Evolutionary conservation across 2,329 filamentous ascomycete genomes (phyloP), one percentile per base, ranked within the genome.

Genomic region (Curvularia verruculosa): DNA sequence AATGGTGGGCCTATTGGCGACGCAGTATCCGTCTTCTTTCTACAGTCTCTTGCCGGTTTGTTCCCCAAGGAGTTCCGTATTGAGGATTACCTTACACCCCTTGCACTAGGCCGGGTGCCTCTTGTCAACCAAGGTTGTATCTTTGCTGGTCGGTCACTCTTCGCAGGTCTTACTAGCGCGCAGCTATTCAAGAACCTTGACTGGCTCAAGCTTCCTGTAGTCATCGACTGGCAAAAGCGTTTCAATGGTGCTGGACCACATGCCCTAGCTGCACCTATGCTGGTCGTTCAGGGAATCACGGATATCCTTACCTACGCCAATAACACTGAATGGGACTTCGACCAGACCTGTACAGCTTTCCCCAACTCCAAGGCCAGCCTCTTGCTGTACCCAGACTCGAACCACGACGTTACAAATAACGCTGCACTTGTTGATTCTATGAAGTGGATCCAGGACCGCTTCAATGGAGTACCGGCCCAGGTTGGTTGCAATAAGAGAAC

Each of bases 221-320:
- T 66, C 7, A 52, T 67, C 3, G 58, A 64, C 40, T 67, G 64
- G 66, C 63, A 68, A 43, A 59, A 64, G 19, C 56, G 59, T 12
- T 67, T 63, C 49, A 67, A 67, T n/a, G 64, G 66, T 31, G 63
- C 58, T 12, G 66, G 64, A 2, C 60, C 61, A 10, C 58, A 69
- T 45, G 50, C 60, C 9, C 54, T 69, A n/a, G 63, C 66, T 18
- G 64, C 64, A 21, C 63, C 64, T 4, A 64, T 69, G 64, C 49
- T 67, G 4, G 66, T 69, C 1, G 57, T 66, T 15, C 58, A 61
- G 45, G 60, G 65, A 15, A 28, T 39, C 12, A 45, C 43, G 0
- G 65, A 68, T 34, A 26, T 41, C 3, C 46, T 66, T 10, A 56
- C 54, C 1, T 67, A 68, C 39, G 61, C 59, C 12, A 63, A 64